Base-by-base conservation (phyloP, 2,329 filamentous ascomycete genomes). In the Fusarium nelsonii region DNA sequence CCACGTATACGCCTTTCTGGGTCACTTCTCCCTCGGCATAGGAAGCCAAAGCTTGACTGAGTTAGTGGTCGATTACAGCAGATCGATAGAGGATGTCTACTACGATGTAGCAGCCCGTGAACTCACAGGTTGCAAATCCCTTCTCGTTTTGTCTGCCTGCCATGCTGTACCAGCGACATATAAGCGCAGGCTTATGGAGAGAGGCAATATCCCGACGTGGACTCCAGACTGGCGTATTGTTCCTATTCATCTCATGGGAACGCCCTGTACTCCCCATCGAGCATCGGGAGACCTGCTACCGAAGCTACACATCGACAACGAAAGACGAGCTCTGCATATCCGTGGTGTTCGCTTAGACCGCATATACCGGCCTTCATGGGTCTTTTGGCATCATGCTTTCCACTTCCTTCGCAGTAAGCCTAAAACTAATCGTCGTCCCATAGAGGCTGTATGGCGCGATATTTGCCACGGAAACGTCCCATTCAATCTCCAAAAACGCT, bases 191-290 rank as follows among this genome's bases (percentile, higher is more conserved):
- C n/a, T 49, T 2, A 48, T 53, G 34, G 23, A 30, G 15, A 56
- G 34, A 26, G 50, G 39, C 4, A 18, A 54, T 20, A 28, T 81
- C 6, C 79, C 79, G 2, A 77, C 78, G 0, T 81, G 79, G 79
- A 78, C 79, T 28, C 79, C 79, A 1, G 79, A 81, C 70, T 81
- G 79, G 79, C 73, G 77, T 3, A 56, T 75, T 8, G 55, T 73
- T 8, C 77, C 77, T 14, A 53, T 77, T 1, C 78, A 80, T 39
- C 69, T 80, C 10, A 68, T 80, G 15, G 75, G 73, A 3, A 73
- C 76, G 1, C 78, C 78, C 0, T 70, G 64, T 12, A 76, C 75
- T 14, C 77, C 75, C 3, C 78, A 80, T 32, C 63, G 71, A 14
- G 78, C 78, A 10, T 70, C 74, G 0, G 73, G 76, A 9, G 56